Conservation (phyloP, 495 filamentous ascomycete species). For the Echria macrotheca region DNA sequence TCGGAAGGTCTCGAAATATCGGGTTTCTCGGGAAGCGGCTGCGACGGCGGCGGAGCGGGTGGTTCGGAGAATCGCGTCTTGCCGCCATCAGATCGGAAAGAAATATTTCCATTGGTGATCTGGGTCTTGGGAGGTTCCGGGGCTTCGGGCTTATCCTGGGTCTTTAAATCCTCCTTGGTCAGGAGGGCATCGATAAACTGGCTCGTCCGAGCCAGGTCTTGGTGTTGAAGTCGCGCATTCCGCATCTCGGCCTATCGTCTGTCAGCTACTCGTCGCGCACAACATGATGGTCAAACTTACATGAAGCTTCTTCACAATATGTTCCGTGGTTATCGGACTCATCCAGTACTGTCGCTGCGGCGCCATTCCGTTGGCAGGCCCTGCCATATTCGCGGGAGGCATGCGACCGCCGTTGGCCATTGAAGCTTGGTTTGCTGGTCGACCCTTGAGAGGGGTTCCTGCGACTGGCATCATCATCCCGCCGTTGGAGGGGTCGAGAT, state of each 20-base stretch:
- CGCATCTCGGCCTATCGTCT: conserved; percentile 89
- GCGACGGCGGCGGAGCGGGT: conserved; percentile 84
- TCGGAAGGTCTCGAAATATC: conserved; percentile 54
- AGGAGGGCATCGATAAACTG: conserved; percentile 74
- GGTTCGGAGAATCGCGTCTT: conserved; percentile 79
- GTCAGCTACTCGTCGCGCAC: no score
- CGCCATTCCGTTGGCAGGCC: conserved; percentile 45
- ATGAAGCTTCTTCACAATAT: conserved; percentile 87
- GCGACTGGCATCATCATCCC: conserved; percentile 57
- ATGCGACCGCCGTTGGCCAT: conserved; percentile 55
- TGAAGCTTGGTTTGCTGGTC: conserved; percentile 67
- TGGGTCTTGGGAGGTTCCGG: conserved; percentile 37
- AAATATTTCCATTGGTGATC: conserved; percentile 36
- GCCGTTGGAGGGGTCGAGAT: conserved; percentile 70
- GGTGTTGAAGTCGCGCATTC: conserved; percentile 76
- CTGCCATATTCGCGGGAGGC: conserved; percentile 49
- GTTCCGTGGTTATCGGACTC: conserved; percentile 84
- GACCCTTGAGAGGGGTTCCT: conserved; percentile 52
- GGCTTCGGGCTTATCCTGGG: conserved; percentile 45
- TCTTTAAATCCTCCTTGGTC: conserved; percentile 65
- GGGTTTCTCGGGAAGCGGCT: conserved; percentile 85
- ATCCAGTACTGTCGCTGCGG: conserved; percentile 62
- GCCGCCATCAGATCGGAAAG: conserved; percentile 49
- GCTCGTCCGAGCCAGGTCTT: conserved; percentile 74
- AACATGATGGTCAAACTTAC: conserved; percentile 68